A percentile compares a stretch with the other conserved stretches of the same genome.
Evolutionary conservation across 225 moss, liverwort and hornwort genomes (phyloP).

Genomic region (Neckera pumila): DNA sequence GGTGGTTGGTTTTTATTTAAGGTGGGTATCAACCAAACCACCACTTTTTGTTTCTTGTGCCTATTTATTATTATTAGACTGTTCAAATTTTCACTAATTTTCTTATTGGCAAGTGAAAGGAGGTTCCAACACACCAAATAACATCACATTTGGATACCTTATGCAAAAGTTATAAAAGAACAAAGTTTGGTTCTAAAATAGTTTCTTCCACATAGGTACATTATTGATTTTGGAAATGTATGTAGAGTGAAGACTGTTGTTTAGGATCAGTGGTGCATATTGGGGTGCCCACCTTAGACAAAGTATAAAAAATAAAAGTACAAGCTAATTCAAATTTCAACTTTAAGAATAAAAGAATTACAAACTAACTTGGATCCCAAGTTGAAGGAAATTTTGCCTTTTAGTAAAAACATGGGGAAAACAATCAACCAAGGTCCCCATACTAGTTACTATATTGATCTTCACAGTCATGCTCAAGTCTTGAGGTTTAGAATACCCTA

Average conservation of each 20-base stretch:
- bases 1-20: no score
- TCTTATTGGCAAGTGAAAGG: not conserved
- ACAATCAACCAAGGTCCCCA: rapidly evolving
- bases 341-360: not conserved
- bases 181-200: not conserved
- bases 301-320: not conserved
- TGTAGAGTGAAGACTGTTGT: not conserved
- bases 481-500: no score
- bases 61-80: not conserved
- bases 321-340: no score
- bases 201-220: rapidly evolving
- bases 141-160: not conserved
- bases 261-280: not conserved
- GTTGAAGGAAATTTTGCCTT: not conserved
- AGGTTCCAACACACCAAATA: not conserved
- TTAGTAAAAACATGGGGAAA: rapidly evolving
- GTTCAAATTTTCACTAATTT: not conserved
- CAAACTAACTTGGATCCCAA: not conserved
- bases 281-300: rapidly evolving
- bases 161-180: not conserved
- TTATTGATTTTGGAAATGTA: not conserved
- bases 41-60: not conserved
- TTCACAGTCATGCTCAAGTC: not conserved
- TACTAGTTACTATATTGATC: not conserved
- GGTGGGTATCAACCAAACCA: not conserved